These are phyloP conservation scores for Yamadazyma nakazawae DNA, from an alignment of 805 yeast genomes.

Conservation along the genomic window DNA sequence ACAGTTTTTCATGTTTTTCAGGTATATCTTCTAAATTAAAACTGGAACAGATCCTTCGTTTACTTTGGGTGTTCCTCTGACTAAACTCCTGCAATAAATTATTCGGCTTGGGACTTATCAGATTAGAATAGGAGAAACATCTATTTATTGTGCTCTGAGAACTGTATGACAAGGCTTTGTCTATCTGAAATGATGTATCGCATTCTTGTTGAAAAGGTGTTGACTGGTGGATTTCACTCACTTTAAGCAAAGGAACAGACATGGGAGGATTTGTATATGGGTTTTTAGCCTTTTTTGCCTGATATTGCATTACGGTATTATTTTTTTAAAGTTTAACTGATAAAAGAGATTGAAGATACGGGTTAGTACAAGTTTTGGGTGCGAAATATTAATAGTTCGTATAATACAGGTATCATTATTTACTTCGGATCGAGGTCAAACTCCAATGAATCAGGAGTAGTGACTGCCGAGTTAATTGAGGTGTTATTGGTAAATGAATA, in stretches of 20 bases:
- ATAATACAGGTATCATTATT: conserved; percentile 1
- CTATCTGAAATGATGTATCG: not conserved
- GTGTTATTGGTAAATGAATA: conserved; percentile 11
- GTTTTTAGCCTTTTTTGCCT: too few relatives aligned
- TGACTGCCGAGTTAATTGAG: conserved; percentile 10
- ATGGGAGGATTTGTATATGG: not conserved
- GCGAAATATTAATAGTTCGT: not conserved
- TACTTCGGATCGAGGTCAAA: conserved; percentile 6
- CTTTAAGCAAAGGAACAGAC: not conserved
- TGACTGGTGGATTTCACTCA: not conserved
- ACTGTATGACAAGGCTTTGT: too few relatives aligned
- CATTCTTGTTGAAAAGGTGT: not conserved
- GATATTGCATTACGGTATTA: not conserved
- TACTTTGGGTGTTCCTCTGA: not conserved
- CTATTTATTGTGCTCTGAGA: too few relatives aligned
- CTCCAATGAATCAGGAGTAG: conserved; percentile 18
- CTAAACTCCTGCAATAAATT: too few relatives aligned
- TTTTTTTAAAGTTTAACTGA: not conserved
- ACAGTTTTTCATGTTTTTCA: not conserved
- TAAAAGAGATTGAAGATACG: not conserved
- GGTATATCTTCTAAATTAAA: not conserved
- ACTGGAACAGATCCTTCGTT: not conserved
- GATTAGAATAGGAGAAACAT: too few relatives aligned
- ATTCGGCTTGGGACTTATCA: too few relatives aligned
- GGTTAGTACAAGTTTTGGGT: not conserved